Evolutionary conservation across 2,329 filamentous ascomycete species (phyloP).

Genomic region (Ophiostoma novo-ulmi): DNA sequence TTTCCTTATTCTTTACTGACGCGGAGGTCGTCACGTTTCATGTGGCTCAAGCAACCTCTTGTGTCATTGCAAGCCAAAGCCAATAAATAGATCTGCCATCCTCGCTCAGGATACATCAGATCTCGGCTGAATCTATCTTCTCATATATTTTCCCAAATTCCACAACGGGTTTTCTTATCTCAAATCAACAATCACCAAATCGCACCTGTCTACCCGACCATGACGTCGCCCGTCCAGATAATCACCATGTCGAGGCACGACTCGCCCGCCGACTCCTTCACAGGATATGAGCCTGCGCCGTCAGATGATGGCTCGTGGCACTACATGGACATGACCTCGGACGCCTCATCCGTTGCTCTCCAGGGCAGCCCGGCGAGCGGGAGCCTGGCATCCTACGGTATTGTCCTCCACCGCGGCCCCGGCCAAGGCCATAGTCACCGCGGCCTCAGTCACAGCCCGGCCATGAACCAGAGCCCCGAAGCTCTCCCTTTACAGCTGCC

Average conservation of each 20-base stretch:
- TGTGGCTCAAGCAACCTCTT: neutral
- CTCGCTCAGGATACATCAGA: neutral
- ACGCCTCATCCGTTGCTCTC: conserved; percentile 41
- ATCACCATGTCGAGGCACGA: conserved; percentile 21
- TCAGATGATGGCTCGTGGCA: conserved; percentile 44
- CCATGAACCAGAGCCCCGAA: conserved; percentile 28
- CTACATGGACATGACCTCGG: conserved; percentile 38
- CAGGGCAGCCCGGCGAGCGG: conserved; percentile 48
- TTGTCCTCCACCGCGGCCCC: conserved; percentile 38
- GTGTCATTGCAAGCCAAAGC: neutral
- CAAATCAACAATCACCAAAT: neutral
- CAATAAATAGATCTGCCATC: neutral
- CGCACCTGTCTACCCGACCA: neutral
- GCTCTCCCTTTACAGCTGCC: conserved; percentile 33
- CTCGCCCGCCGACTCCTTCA: conserved; percentile 21
- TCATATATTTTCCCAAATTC: neutral
- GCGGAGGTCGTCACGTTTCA: neutral
- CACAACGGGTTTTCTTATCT: neutral
- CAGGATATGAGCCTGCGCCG: conserved; percentile 19
- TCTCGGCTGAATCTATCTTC: neutral
- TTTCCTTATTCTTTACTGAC: neutral
- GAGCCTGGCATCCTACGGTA: conserved; percentile 47
- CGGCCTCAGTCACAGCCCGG: conserved; percentile 33
- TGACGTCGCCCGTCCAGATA: neutral
- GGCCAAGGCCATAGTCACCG: conserved; percentile 29